A percentile compares a stretch with the other conserved stretches of the same genome.
phyloP scores from a whole-genome alignment of 2,329 filamentous ascomycete species.

The Xenosphaeropsis pyriputrescens region DNA sequence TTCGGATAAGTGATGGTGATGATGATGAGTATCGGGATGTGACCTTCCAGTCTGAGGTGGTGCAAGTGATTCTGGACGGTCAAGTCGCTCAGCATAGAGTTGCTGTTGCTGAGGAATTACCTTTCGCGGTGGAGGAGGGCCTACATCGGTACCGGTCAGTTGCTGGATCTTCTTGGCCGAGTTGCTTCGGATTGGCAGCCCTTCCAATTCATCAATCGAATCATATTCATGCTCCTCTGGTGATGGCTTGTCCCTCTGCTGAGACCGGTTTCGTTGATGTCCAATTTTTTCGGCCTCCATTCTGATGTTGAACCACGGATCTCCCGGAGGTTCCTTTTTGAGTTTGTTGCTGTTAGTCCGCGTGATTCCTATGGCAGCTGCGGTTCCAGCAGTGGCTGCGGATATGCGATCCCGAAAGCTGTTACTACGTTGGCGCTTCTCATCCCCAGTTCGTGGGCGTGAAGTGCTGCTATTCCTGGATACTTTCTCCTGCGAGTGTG shows the following conservation, averaged over 20 bases:
- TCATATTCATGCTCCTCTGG: constrained; percentile 5
- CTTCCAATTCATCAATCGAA: constrained; percentile 5
- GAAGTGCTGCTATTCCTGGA: neutral
- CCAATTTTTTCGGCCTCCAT: constrained; percentile 17
- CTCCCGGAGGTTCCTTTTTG: constrained; percentile 39
- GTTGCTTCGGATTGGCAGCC: constrained; percentile 11
- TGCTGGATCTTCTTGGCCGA: constrained; percentile 14
- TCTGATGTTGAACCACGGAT: constrained; percentile 28
- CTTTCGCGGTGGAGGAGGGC: neutral
- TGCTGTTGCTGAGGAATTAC: constrained; percentile 1
- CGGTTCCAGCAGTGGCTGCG: constrained; percentile 4
- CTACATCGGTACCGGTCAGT: constrained; percentile 8
- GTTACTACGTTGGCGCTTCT: constrained; percentile 29
- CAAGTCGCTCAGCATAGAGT: neutral
- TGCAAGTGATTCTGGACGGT: neutral
- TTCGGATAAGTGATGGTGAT: constrained; percentile 14
- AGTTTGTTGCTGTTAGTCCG: constrained; percentile 43
- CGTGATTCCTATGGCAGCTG: constrained; percentile 21
- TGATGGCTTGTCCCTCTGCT: constrained; percentile 7
- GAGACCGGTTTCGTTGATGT: constrained; percentile 5
- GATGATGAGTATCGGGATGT: neutral
- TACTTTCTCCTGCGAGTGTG: constrained; percentile 1
- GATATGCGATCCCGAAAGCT: constrained; percentile 44
- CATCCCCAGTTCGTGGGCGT: too few species aligned
- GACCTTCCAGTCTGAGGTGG: constrained; percentile 4